Evolutionary conservation across 2,329 filamentous ascomycete species (phyloP).

Genomic region (Penicillium sp.): DNA sequence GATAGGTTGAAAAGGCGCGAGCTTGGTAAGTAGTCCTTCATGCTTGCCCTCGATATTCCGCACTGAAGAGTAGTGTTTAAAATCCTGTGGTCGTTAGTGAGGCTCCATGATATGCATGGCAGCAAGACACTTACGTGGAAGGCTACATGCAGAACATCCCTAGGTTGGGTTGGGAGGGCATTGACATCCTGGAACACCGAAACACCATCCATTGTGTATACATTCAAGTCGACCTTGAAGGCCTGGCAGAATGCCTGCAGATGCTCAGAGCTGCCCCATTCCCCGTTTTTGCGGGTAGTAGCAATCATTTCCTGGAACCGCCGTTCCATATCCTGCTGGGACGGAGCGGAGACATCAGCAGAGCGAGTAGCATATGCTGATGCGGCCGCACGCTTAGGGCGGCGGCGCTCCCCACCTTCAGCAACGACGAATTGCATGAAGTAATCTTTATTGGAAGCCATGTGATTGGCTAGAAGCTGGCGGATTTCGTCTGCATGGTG

Average conservation of each 20-base stretch:
- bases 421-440: slow-evolving; percentile 56
- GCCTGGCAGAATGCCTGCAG: slow-evolving; percentile 57
- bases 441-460: slow-evolving; percentile 51
- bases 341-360: slow-evolving; percentile 36
- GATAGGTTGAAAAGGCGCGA: slow-evolving; percentile 27
- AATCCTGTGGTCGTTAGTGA: slow-evolving; percentile 40
- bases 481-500: slow-evolving; percentile 52
- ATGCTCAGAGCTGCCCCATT: slow-evolving; percentile 60
- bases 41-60: slow-evolving; percentile 53
- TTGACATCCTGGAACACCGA: slow-evolving; percentile 41
- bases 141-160: slow-evolving; percentile 49
- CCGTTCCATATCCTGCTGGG: slow-evolving; percentile 48
- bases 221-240: slow-evolving; percentile 54
- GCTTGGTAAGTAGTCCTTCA: slow-evolving; percentile 42
- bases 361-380: slow-evolving; percentile 41
- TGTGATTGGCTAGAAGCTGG: slow-evolving; percentile 51
- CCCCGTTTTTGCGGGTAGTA: slow-evolving; percentile 52
- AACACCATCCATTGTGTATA: slow-evolving; percentile 44
- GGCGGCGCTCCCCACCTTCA: slow-evolving; percentile 50
- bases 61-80: slow-evolving; percentile 60
- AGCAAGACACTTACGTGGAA: slow-evolving; percentile 47
- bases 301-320: slow-evolving; percentile 52
- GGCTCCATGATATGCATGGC: neutral
- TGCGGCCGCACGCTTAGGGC: slow-evolving; percentile 45
- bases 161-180: slow-evolving; percentile 29